Evolutionary conservation across 2,329 filamentous ascomycete genomes (phyloP).

Genomic region (Fusarium scirpi): DNA sequence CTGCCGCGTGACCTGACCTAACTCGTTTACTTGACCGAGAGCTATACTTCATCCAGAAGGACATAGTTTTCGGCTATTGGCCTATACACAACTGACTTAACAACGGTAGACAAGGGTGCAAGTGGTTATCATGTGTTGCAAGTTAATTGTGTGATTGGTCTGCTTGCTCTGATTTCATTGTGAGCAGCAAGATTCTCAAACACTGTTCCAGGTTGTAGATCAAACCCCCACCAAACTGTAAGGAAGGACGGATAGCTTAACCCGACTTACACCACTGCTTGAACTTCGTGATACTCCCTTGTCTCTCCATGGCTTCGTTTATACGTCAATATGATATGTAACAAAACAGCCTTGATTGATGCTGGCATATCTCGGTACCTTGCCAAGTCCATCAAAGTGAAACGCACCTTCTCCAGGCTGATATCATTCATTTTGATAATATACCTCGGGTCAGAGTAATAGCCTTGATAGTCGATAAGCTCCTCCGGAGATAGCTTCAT

Average conservation of each 20-base stretch:
- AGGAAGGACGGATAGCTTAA: neutral
- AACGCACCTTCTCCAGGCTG: neutral
- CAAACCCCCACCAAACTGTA: neutral
- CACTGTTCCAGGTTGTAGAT: neutral
- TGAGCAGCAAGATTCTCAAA: neutral
- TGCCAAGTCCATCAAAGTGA: neutral
- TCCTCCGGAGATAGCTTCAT: neutral
- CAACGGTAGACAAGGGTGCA: neutral
- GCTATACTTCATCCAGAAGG: neutral
- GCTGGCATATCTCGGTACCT: neutral
- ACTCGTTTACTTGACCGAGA: constrained; percentile 31
- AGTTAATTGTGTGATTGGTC: constrained; percentile 14
- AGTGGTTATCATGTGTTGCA: constrained; percentile 16
- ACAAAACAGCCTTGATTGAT: neutral
- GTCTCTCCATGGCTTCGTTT: neutral
- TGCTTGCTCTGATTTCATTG: neutral
- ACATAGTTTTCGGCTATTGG: constrained; percentile 2
- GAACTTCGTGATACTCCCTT: neutral
- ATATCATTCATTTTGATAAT: neutral
- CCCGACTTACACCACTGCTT: neutral
- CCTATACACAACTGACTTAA: neutral
- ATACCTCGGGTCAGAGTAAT: neutral
- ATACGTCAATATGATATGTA: neutral
- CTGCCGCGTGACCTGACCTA: constrained; percentile 4
- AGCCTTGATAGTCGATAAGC: neutral